phyloP scores from a whole-genome alignment of 1,284 basidiomycete genomes.

The Sporisorium scitamineum region DNA sequence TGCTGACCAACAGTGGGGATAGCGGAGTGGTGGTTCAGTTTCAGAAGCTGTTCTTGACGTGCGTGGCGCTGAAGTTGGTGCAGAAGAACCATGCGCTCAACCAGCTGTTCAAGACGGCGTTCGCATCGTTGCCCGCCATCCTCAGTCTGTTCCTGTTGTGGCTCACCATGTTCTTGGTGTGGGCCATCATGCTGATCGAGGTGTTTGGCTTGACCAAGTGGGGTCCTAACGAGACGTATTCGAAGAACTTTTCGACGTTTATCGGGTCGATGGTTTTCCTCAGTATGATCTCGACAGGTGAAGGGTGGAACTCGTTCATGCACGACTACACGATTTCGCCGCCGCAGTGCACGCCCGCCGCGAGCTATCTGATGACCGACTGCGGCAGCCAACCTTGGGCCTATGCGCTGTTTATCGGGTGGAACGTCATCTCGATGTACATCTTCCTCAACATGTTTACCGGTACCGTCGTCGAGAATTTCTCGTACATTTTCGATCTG shows the following conservation, averaged over 20 bases:
- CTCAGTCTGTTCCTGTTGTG: slow-evolving; percentile 87
- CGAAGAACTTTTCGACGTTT: slow-evolving; percentile 85
- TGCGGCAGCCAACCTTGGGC: slow-evolving; percentile 90
- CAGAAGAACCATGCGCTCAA: slow-evolving; percentile 90
- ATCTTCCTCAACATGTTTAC: slow-evolving; percentile 79
- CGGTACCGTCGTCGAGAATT: slow-evolving; percentile 95
- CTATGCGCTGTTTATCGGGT: slow-evolving; percentile 89
- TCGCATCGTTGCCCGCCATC: slow-evolving; percentile 88
- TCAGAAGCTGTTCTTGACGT: slow-evolving; percentile 93
- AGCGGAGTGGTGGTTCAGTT: slow-evolving; percentile 74
- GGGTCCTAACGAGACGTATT: slow-evolving; percentile 77
- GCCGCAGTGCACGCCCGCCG: slow-evolving; percentile 81
- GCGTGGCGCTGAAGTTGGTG: slow-evolving; percentile 92
- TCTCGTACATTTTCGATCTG: slow-evolving; percentile 93
- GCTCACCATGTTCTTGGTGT: slow-evolving; percentile 92
- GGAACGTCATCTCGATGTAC: slow-evolving; percentile 93
- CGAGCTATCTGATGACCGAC: slow-evolving; percentile 80
- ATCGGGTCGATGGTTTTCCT: slow-evolving; percentile 87
- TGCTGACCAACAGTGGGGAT: slow-evolving; percentile 26
- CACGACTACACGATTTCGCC: slow-evolving; percentile 74
- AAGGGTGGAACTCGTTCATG: slow-evolving; percentile 69
- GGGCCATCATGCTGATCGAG: slow-evolving; percentile 88
- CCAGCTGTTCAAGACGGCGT: slow-evolving; percentile 94
- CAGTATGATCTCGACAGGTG: slow-evolving; percentile 73
- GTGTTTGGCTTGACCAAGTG: slow-evolving; percentile 93